phyloP scores from a whole-genome alignment of 2,329 filamentous ascomycete species.

The Trichoderma sp. region DNA sequence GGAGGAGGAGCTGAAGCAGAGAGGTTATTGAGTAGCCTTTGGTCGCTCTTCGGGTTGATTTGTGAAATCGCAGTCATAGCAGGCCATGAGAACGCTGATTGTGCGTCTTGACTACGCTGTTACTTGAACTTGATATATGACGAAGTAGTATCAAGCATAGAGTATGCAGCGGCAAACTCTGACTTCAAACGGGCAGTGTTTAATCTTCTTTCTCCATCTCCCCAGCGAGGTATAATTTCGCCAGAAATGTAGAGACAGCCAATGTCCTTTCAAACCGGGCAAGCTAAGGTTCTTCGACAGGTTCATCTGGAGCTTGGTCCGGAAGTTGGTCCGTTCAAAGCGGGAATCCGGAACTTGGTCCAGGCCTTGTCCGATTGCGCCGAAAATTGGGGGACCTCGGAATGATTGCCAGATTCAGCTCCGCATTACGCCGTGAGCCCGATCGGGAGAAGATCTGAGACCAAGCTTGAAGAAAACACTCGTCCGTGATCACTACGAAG shows the following conservation, averaged over 20 bases:
- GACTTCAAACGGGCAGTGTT: too few species aligned
- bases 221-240: too few species aligned
- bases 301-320: neutral
- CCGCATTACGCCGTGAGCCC: neutral
- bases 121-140: too few species aligned
- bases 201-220: too few species aligned
- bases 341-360: neutral
- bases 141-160: too few species aligned
- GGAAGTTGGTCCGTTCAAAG: neutral
- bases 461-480: neutral
- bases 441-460: neutral
- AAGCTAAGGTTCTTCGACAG: neutral
- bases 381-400: conserved; percentile 7
- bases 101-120: too few species aligned
- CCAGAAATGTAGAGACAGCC: too few species aligned
- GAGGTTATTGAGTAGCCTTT: neutral
- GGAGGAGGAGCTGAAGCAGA: conserved; percentile 17
- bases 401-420: neutral
- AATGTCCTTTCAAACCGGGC: neutral
- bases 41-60: neutral
- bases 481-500: neutral
- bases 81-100: neutral
- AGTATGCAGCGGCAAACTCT: too few species aligned
- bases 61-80: neutral
- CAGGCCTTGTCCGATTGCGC: conserved; percentile 19